Evolutionary conservation across 2,329 filamentous ascomycete genomes (phyloP).

Genomic region (Exophiala sp.): DNA sequence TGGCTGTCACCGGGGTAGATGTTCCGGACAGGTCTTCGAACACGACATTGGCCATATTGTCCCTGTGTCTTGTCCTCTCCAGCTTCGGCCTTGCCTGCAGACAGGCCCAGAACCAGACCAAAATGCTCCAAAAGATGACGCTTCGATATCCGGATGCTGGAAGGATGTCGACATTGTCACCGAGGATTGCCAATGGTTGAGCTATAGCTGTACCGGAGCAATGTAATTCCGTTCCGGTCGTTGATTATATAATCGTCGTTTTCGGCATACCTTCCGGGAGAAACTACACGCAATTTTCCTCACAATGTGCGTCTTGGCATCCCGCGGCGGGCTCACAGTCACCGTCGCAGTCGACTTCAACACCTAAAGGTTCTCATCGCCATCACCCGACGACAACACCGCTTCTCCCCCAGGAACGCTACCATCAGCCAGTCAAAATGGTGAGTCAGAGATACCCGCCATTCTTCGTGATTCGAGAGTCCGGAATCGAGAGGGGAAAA

Average conservation of each 20-base stretch:
- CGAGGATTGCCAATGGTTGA: neutral
- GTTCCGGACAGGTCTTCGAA: slow-evolving; percentile 36
- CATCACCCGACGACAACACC: slow-evolving; percentile 8
- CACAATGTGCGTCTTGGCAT: slow-evolving; percentile 23
- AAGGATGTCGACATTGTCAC: neutral
- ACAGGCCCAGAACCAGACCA: neutral
- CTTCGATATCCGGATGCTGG: neutral
- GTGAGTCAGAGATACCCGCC: slow-evolving; percentile 21
- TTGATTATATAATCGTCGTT: neutral
- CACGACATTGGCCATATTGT: slow-evolving; percentile 29
- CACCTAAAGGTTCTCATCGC: neutral
- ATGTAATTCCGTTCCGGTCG: neutral
- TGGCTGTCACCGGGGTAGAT: slow-evolving; percentile 44
- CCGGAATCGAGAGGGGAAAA: neutral
- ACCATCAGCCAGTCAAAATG: slow-evolving; percentile 28
- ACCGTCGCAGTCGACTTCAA: neutral
- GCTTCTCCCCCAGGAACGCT: slow-evolving; percentile 11
- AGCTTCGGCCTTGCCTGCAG: neutral
- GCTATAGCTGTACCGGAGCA: neutral
- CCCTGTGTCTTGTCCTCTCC: neutral
- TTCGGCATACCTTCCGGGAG: slow-evolving; percentile 9
- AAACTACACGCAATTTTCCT: slow-evolving; percentile 8
- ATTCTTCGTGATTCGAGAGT: neutral
- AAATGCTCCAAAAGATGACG: neutral
- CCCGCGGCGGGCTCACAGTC: slow-evolving; percentile 15